Evolutionary conservation across 805 yeast genomes (phyloP), one percentile per base, ranked within the genome.

Genomic region (Starmerella sp.): DNA sequence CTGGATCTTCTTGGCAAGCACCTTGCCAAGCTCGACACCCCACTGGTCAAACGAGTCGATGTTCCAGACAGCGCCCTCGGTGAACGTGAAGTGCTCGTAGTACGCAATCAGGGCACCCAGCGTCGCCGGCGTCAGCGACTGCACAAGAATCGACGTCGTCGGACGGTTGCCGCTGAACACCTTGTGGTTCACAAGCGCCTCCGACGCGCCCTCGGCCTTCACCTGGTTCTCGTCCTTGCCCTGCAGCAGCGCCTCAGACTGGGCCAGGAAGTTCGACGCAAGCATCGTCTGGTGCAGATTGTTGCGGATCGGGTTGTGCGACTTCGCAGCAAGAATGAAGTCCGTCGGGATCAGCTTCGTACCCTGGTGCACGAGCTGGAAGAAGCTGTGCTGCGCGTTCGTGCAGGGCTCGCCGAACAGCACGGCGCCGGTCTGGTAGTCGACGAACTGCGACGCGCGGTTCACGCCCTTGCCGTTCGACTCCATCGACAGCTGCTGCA

Each of bases 11-110:
- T 93, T 93, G 69, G 98, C 98, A 69, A 93, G 81, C 53, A 85
- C 95, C 77, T 93, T 93, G 72, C 98, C 98, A 66, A 93, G 85
- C 77, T 93, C 98, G 67, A 93, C 98, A 74, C 98, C 98, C 96
- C 97, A 93, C 78, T 93, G 98, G 77, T 93, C 98, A 70, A 88
- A 93, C 17, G 97, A 91, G 83, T 93, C 93, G 77, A 93, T 90
- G 81, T 95, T 93, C 98, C 98, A 91, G 68, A 93, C 75, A 56
- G 98, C 98, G 75, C 98, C 98, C 77, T 93, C 98, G 57, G 90
- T 90, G 75, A 93, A 93, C 43, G 97, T 91, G 57, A 88, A 80
- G 71, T 89, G 96, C 76, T 93, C 98, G 77, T 93, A 93, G 81
- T 93, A 93, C 46, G 95, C 97, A 70, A 93, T 93, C 74, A 93